Base-by-base conservation (phyloP, 441 rosid species). In the Jatropha podagrica region DNA sequence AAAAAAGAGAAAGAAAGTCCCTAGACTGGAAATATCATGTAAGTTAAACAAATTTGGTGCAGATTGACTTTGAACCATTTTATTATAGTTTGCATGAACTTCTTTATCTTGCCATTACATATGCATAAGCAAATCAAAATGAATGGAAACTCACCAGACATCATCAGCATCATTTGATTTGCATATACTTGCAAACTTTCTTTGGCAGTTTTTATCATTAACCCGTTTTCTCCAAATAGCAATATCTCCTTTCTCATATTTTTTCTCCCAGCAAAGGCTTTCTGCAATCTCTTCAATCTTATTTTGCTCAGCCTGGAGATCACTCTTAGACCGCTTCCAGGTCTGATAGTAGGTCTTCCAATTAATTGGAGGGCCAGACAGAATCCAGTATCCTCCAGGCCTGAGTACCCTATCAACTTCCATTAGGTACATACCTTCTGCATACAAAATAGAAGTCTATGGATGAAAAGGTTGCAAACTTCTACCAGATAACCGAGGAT, bases 311-410 rank as follows among this genome's bases (percentile, higher is more conserved):
- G 89, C 93, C 68, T 82, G 83, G 66, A 94, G 89, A 44, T 90
- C 98, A 78, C 81, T 75, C 84, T 83, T 89, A 8, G 97, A 65
- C 18, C 97, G 87, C 76, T 90, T 85, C 98, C 98, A 94, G 23
- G 94, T 88, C 74, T 89, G 74, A 79, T 94, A 88, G 78, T 86
- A 89, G 18, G 90, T 94, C 77, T 90, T 87, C 98, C 98, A 94
- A 80, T 94, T 94, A 66, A 94, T 90, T 48, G 97, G 98, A 65
- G 98, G 98, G 6, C 97, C 98, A 69, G 97, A 94, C 77, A 94
- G 83, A 67, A 94, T 83, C 98, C 98, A 94, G 81, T 84, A 94
- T 70, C 98, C 98, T 68, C 97, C 98, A 15, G 96, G 97, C 83
- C 98, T 89, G 77, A 94, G 86, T 40, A 94, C 97, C 80, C 98